These are phyloP conservation scores for Penicillium steckii DNA, from an alignment of 495 filamentous ascomycete genomes.

Conservation along the genomic window DNA sequence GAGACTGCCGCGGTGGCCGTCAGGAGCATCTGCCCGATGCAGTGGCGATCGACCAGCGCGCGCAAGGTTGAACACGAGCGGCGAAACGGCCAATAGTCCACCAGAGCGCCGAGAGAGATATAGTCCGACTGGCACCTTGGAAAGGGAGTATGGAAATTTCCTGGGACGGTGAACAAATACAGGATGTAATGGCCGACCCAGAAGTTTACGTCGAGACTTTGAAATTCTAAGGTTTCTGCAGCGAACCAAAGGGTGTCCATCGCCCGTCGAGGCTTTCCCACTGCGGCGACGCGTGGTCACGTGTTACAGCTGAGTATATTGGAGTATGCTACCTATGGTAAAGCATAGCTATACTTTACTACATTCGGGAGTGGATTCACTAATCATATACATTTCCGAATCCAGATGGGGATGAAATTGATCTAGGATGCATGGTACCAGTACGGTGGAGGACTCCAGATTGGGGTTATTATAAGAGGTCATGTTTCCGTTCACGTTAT, in stretches of 20 bases:
- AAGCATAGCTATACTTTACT: too few relatives aligned
- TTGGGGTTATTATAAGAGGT: too few relatives aligned
- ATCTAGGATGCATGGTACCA: too few relatives aligned
- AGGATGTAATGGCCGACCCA: constrained; percentile 6
- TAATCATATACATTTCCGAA: too few relatives aligned
- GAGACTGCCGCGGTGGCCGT: constrained; percentile 6
- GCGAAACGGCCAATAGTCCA: constrained; percentile 14
- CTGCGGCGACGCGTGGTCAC: constrained; percentile 42
- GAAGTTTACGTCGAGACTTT: background rate
- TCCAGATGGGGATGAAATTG: too few relatives aligned
- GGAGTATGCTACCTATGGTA: too few relatives aligned
- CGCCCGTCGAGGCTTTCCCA: constrained; percentile 14
- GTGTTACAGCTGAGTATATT: constrained; percentile 18
- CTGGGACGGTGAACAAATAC: background rate
- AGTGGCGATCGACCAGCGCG: constrained; percentile 29
- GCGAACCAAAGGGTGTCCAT: constrained; percentile 10
- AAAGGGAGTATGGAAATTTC: background rate
- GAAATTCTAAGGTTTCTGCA: background rate
- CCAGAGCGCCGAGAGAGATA: constrained; percentile 1
- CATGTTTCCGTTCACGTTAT: too few relatives aligned
- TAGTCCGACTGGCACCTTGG: background rate
- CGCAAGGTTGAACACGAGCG: constrained; percentile 30
- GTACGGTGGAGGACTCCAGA: too few relatives aligned
- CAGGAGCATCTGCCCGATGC: constrained; percentile 23
- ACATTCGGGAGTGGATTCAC: too few relatives aligned